Evolutionary conservation across 1,284 basidiomycete genomes (phyloP), one percentile per base, ranked within the genome.

Genomic region (Ustilago xerochloae): DNA sequence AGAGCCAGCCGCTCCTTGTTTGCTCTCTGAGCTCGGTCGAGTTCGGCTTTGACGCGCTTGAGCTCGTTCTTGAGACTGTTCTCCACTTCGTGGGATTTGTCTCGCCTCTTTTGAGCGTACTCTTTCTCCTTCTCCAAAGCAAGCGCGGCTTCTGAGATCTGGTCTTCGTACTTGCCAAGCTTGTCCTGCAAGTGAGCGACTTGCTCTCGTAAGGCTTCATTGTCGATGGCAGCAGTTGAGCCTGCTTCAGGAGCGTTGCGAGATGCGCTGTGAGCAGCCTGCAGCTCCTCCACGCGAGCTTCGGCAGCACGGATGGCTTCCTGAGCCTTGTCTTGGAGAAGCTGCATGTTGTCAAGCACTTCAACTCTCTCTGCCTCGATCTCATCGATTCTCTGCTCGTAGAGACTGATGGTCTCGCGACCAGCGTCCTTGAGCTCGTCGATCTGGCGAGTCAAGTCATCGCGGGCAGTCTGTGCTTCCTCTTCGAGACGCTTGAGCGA

Each of bases 191-290:
- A 87, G 84, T 98, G 93, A 55, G 90, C 88, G 26, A 93, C 88
- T 83, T 98, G 94, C 39, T 95, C 94, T 18, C 89, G 90, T 29
- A 97, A 88, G 24, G 90, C 91, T 84, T 97, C 94, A 80, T 96
- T 96, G 85, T 98, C 94, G 79, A 98, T 97, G 80, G 94, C 90
- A 1, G 90, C 89, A 0, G 76, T 65, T 0, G 52, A 52, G 47
- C 68, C 66, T 22, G 54, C 51, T 33, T 63, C 56, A 16, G 46
- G 43, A 6, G 51, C 60, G 29, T 54, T 59, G 51, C 56, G 46
- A 36, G 41, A 59, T 29, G 75, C 61, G 45, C 60, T 33, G 3
- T 63, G 51, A 13, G 63, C 43, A 15, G 50, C 60, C 24, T 63
- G 62, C 18, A 88, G 87, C 57, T 90, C 89, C 80, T 93, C 93